Evolutionary conservation across 2,329 filamentous ascomycete species (phyloP).

Genomic region (Xylariaceae sp.): DNA sequence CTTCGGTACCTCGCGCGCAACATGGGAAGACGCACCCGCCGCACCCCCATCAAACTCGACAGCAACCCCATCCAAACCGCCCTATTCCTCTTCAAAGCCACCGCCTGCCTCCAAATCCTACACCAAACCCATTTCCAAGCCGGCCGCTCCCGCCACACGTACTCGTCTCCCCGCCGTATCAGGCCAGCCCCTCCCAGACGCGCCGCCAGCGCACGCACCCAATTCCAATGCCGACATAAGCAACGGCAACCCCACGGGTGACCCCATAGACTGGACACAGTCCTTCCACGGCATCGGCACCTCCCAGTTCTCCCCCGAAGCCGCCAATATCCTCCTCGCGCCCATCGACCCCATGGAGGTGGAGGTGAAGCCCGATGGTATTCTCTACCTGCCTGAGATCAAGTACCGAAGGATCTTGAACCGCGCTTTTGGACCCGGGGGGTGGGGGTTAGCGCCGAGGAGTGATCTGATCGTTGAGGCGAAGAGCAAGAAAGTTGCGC

Average conservation of each 20-base stretch:
- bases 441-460: constrained; percentile 88
- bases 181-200: constrained; percentile 28
- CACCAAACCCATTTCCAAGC: constrained; percentile 8
- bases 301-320: constrained; percentile 66
- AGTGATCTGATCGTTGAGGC: constrained; percentile 82
- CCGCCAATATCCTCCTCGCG: constrained; percentile 63
- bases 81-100: constrained; percentile 7
- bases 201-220: constrained; percentile 6
- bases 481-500: constrained; percentile 72
- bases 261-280: constrained; percentile 68
- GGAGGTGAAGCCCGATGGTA: constrained; percentile 96
- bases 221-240: not conserved
- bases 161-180: constrained; percentile 27
- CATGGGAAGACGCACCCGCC: constrained; percentile 11
- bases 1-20: constrained; percentile 14
- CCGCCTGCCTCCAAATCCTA: constrained; percentile 12
- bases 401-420: constrained; percentile 94
- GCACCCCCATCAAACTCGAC: constrained; percentile 3
- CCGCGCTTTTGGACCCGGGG: constrained; percentile 86
- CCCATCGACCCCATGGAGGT: constrained; percentile 71
- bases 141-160: constrained; percentile 10
- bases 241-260: constrained; percentile 1
- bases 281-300: constrained; percentile 78
- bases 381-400: constrained; percentile 95
- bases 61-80: constrained; percentile 10